Percentiles rank a stretch among this genome's conserved stretches.
Evolutionary conservation across 73 alveolate genomes (phyloP).

Genomic region (Paramecium biaurelia): DNA sequence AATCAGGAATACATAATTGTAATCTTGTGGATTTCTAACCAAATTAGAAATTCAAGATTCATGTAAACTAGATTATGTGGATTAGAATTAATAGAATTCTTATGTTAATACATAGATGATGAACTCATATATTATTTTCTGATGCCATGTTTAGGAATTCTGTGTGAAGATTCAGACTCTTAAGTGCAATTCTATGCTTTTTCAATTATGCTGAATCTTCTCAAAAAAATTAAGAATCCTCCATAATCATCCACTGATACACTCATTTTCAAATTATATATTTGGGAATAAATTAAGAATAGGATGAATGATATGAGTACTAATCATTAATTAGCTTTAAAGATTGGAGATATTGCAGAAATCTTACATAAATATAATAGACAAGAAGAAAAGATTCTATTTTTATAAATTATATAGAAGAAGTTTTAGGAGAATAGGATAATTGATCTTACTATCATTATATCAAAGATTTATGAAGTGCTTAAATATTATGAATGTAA

Average conservation of each 20-base stretch:
- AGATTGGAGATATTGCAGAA: background rate
- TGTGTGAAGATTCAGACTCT: conserved; percentile 9
- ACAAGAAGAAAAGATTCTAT: background rate
- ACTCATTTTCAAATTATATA: background rate
- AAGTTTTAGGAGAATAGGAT: background rate
- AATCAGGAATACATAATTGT: background rate
- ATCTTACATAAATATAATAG: background rate
- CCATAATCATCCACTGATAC: background rate
- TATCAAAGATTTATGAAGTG: background rate
- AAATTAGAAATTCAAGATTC: background rate
- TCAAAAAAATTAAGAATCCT: background rate
- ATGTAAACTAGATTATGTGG: conserved; percentile 34
- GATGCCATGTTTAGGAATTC: background rate
- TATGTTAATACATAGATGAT: background rate
- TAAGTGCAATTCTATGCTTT: background rate
- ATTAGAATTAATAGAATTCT: conserved; percentile 12
- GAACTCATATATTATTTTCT: background rate
- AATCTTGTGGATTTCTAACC: background rate
- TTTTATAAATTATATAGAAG: background rate
- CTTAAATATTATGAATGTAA: background rate
- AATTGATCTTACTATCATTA: background rate
- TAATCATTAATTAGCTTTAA: background rate
- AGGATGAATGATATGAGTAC: background rate
- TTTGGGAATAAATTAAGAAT: conserved; percentile 6
- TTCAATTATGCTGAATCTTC: background rate